A percentile compares a stretch with the other conserved stretches of the same genome.
Evolutionary conservation across 257 asterid species (phyloP).

Genomic region (Paulownia fortunei): DNA sequence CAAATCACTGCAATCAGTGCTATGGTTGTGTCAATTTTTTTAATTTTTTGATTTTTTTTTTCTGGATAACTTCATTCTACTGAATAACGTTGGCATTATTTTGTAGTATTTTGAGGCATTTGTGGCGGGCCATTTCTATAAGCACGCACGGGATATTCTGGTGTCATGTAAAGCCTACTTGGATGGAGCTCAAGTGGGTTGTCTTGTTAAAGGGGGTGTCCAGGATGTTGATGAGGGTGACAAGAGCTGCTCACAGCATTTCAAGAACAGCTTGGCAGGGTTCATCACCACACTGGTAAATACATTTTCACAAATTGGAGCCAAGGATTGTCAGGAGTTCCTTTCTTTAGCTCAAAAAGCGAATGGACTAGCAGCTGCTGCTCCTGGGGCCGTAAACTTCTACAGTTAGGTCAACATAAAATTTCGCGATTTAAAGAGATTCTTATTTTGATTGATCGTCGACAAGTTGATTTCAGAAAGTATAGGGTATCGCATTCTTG

Average conservation of each 20-base stretch:
- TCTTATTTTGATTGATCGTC: background rate
- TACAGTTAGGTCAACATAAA: constrained; percentile 11
- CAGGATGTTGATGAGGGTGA: constrained; percentile 86
- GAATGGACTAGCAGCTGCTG: constrained; percentile 16
- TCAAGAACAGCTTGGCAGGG: constrained; percentile 51
- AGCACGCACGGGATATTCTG: constrained; percentile 60
- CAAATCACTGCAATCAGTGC: background rate
- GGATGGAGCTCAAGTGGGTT: constrained; percentile 92
- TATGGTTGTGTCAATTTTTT: background rate
- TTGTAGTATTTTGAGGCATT: constrained; percentile 78
- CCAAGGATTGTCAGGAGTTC: constrained; percentile 67
- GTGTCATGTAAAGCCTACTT: constrained; percentile 79
- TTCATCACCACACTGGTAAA: constrained; percentile 56
- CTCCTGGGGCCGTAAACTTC: background rate
- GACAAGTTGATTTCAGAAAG: background rate
- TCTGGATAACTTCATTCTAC: too few relatives aligned
- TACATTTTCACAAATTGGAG: constrained; percentile 60
- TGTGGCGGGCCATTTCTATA: constrained; percentile 68
- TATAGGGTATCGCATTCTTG: background rate
- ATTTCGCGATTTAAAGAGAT: constrained; percentile 3
- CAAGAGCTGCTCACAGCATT: constrained; percentile 70
- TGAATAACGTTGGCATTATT: background rate
- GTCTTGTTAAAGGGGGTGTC: constrained; percentile 81
- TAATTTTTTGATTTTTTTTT: too few relatives aligned
- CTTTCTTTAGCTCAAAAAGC: constrained; percentile 47